A percentile compares a stretch with the other conserved stretches of the same genome.
These are phyloP conservation scores for Amesomyces nigricolor DNA, from an alignment of 2,329 filamentous ascomycete species.

Conservation along the genomic window DNA sequence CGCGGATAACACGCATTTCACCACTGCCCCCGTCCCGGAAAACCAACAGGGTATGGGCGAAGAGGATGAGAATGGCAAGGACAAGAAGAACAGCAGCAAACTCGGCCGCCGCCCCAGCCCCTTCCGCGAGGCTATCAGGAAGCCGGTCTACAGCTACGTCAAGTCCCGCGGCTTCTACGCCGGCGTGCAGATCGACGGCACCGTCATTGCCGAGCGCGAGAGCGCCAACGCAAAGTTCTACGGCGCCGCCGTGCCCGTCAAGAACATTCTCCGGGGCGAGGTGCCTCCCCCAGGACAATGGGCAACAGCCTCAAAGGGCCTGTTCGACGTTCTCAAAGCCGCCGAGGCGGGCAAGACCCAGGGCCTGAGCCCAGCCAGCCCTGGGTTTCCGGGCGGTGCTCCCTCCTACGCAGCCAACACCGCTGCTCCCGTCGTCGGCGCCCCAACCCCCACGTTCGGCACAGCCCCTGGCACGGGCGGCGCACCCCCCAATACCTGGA, in stretches of 20 bases:
- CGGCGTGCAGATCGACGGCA: conserved; percentile 80
- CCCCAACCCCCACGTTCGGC: not conserved
- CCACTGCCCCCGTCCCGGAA: conserved; percentile 6
- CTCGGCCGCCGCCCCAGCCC: conserved; percentile 24
- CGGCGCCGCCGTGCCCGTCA: conserved; percentile 49
- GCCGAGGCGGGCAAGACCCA: conserved; percentile 30
- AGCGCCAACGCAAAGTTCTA: conserved; percentile 88
- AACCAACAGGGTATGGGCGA: conserved; percentile 10
- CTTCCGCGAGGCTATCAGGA: conserved; percentile 29
- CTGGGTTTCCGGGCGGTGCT: not conserved
- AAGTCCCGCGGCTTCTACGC: conserved; percentile 87
- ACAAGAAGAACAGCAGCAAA: conserved; percentile 3
- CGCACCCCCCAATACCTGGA: conserved; percentile 1
- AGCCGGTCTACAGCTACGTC: conserved; percentile 62
- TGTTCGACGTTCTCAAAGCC: conserved; percentile 34
- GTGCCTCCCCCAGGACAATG: conserved; percentile 32
- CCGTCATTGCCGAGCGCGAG: conserved; percentile 76
- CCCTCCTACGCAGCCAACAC: not conserved
- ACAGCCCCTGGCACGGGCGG: not conserved
- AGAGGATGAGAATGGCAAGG: conserved; percentile 15
- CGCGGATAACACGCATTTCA: conserved; percentile 18
- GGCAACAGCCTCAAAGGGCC: conserved; percentile 30
- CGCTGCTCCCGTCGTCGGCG: not conserved
- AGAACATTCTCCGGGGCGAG: conserved; percentile 44
- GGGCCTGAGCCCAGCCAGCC: not conserved